Base-by-base conservation (phyloP, 352 stramenopile species). In the Pythium utonaiense region DNA sequence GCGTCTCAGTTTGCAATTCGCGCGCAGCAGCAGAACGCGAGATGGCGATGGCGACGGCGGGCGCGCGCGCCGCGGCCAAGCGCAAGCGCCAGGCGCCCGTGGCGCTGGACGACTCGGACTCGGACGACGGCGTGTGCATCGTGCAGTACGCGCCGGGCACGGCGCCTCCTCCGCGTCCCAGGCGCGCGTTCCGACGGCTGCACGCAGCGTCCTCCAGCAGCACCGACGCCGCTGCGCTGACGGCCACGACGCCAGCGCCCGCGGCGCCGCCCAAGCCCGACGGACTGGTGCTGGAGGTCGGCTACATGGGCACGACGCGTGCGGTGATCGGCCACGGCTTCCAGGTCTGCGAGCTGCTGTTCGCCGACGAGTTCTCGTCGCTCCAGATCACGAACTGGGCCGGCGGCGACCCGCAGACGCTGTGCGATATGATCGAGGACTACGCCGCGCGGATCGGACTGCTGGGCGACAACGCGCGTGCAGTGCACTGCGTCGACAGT, bases 281-380 rank as follows among this genome's bases (percentile, higher is more conserved):
- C 12, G 40, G 40, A 21, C 16, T 16, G 40, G 40, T 47, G n/a
- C 40, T 47, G 6, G 40, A 47, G 40, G 40, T 47, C 17, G 40
- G 22, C 22, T 50, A 50, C 42, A 31, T 50, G 22, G 42, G 42
- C 42, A 8, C 14, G 22, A 50, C 42, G 24, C 42, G 42, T 24
- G 42, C 42, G 9, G 42, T 50, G 22, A 16, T 50, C 0, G 42
- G 42, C 42, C 42, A 50, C 6, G 42, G 42, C 3, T 50, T 50
- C 42, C 42, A 50, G 21, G 42, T 34, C 10, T 31, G 42, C 14
- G 42, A 50, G 42, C 22, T 50, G 42, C 24, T 50, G 21, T 50
- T 50, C 42, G 42, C 42, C 13, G 22, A 50, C 21, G 42, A 50
- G 42, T 50, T 50, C 24, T 21, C 42, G 42, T 50, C 42, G 14